phyloP scores from a whole-genome alignment of 1,284 basidiomycete genomes.

The Leccinum pachyderme region DNA sequence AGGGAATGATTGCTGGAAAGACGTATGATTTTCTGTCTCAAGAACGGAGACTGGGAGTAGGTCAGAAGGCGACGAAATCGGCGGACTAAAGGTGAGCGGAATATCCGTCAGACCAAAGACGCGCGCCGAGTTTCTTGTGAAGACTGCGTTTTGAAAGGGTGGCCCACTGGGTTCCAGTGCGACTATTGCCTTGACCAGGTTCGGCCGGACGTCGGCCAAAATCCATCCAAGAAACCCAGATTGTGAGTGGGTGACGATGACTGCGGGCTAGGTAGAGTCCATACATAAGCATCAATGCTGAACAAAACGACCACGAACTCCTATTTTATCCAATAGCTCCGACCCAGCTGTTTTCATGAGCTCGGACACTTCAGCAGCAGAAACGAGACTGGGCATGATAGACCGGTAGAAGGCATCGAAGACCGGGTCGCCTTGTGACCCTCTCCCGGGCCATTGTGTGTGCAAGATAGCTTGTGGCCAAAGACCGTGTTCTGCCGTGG shows the following conservation, averaged over 20 bases:
- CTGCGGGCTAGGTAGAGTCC: conserved; percentile 35
- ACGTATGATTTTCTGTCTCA: conserved; percentile 36
- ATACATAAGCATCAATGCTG: conserved; percentile 1
- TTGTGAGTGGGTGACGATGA: conserved; percentile 49
- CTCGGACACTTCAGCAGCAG: conserved; percentile 25
- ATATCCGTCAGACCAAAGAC: conserved; percentile 45
- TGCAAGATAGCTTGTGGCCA: conserved; percentile 49
- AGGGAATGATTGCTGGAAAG: conserved; percentile 43
- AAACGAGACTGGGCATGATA: conserved; percentile 27
- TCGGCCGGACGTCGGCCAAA: conserved; percentile 45
- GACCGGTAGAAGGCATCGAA: conserved; percentile 48
- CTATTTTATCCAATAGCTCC: conserved; percentile 30
- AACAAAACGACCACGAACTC: conserved; percentile 19
- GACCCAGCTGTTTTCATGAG: conserved; percentile 31
- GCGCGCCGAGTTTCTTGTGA: conserved; percentile 38
- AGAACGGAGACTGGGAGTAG: conserved; percentile 27
- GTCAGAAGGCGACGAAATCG: conserved; percentile 38
- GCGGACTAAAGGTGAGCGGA: conserved; percentile 43
- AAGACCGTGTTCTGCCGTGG: conserved; percentile 37
- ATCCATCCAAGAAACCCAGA: conserved; percentile 48
- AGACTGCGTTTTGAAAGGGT: conserved; percentile 46
- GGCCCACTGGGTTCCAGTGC: conserved; percentile 49
- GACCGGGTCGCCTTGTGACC: conserved; percentile 41
- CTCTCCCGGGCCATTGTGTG: conserved; percentile 53
- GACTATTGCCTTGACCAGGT: conserved; percentile 43